Percentiles rank a stretch among this genome's conserved stretches.
Conservation (phyloP, 1,284 basidiomycete genomes). For the Amylostereum chailletii region DNA sequence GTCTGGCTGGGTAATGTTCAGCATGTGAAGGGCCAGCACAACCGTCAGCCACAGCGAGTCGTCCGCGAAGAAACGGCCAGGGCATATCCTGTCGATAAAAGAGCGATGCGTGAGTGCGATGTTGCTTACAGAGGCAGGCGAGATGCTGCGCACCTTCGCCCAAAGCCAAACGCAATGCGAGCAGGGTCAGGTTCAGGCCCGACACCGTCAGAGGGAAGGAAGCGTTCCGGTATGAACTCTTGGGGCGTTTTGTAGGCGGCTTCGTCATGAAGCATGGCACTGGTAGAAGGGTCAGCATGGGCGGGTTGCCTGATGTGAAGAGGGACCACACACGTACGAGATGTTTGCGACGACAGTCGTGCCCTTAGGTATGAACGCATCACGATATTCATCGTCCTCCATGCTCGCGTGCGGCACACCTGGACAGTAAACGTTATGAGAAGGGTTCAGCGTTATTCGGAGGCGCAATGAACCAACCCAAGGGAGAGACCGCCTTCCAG, state of each 20-base stretch:
- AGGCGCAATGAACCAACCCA: slow-evolving; percentile 11
- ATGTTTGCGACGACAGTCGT: slow-evolving; percentile 31
- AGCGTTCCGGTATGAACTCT: slow-evolving; percentile 21
- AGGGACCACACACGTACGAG: slow-evolving; percentile 17
- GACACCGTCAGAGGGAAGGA: slow-evolving; percentile 8
- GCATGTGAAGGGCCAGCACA: background rate
- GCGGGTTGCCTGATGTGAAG: slow-evolving; percentile 13
- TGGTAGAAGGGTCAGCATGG: slow-evolving; percentile 3
- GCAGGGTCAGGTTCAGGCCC: slow-evolving; percentile 11
- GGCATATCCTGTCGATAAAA: background rate
- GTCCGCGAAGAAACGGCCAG: background rate
- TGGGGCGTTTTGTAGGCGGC: slow-evolving; percentile 18
- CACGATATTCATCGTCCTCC: background rate
- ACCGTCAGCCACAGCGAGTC: background rate
- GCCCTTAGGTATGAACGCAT: slow-evolving; percentile 2
- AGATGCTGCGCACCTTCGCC: slow-evolving; percentile 10
- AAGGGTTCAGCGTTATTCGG: background rate
- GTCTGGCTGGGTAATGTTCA: too few relatives aligned
- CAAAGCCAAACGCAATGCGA: slow-evolving; percentile 13
- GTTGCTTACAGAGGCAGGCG: background rate
- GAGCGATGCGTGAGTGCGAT: background rate
- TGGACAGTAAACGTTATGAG: background rate
- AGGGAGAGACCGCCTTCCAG: slow-evolving; percentile 23
- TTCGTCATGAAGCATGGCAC: slow-evolving; percentile 2
- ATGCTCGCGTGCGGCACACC: background rate